A percentile compares a stretch with the other conserved stretches of the same genome.
Conservation (phyloP, 2,329 filamentous ascomycete genomes). For the Colletotrichum sp. region DNA sequence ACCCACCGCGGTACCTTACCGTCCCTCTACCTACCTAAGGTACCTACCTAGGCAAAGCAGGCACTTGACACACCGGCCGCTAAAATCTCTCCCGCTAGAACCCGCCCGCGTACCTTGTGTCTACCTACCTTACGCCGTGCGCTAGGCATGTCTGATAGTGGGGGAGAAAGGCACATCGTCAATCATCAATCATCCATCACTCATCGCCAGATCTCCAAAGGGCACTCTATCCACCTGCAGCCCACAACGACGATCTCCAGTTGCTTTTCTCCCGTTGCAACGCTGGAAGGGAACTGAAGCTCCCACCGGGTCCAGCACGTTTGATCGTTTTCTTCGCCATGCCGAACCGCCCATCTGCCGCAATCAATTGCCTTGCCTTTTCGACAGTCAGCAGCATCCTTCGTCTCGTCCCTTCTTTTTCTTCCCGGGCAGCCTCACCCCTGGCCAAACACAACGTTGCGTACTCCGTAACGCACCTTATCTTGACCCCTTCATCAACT, state of each 20-base stretch:
- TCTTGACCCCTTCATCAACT: background rate
- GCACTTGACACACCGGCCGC: background rate
- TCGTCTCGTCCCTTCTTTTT: background rate
- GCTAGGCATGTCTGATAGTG: background rate
- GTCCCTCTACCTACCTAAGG: background rate
- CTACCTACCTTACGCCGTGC: background rate
- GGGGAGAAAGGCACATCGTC: background rate
- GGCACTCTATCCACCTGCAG: background rate
- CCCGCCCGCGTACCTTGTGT: background rate
- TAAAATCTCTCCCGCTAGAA: background rate
- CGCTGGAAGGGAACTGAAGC: background rate
- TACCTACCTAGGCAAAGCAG: background rate
- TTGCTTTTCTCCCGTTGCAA: background rate
- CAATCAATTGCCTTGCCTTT: background rate
- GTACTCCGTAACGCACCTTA: background rate
- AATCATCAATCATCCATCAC: background rate
- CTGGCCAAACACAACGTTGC: background rate
- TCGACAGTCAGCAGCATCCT: background rate
- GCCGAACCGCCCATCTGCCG: background rate
- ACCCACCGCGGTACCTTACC: background rate
- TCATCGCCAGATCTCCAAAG: background rate
- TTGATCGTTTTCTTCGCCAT: background rate
- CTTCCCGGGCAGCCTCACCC: background rate
- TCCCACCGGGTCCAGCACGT: background rate
- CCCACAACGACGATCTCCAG: background rate